Percentiles rank a stretch among this genome's conserved stretches.
These are phyloP conservation scores for Lecanicillium sp. DNA, from an alignment of 2,329 filamentous ascomycete species.

Conservation along the genomic window DNA sequence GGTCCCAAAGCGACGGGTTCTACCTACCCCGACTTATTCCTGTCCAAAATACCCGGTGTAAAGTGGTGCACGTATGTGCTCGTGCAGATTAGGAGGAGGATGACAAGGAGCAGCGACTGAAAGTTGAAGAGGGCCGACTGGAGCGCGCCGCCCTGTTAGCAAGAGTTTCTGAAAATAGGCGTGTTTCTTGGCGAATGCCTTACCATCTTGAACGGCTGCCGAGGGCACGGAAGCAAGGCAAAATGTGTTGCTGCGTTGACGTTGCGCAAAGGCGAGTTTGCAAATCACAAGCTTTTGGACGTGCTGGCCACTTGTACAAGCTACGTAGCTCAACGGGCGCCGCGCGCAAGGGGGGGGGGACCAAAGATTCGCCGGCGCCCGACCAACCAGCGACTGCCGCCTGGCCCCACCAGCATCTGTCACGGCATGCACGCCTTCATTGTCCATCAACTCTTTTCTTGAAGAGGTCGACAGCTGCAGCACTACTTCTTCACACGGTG, in stretches of 20 bases:
- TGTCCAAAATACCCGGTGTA: slow-evolving; percentile 82
- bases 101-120: slow-evolving; percentile 88
- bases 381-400: slow-evolving; percentile 5
- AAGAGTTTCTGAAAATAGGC: neutral
- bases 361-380: slow-evolving; percentile 29
- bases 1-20: too few relatives aligned
- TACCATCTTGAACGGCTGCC: slow-evolving; percentile 18
- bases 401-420: too few relatives aligned
- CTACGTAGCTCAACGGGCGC: neutral
- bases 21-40: slow-evolving; percentile 80
- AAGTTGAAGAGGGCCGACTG: slow-evolving; percentile 98
- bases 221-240: too few relatives aligned
- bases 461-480: too few relatives aligned
- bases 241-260: slow-evolving; percentile 1
- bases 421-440: too few relatives aligned
- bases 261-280: neutral
- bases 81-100: slow-evolving; percentile 93
- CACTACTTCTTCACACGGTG: too few relatives aligned
- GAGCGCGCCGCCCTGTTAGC: neutral
- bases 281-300: neutral
- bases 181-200: neutral
- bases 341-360: slow-evolving; percentile 14
- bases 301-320: neutral
- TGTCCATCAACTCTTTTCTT: too few relatives aligned
- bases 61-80: slow-evolving; percentile 89